Percentiles rank a stretch among this genome's conserved stretches.
Conservation (phyloP, 2,329 filamentous ascomycete genomes). For the Alternaria arbusti region DNA sequence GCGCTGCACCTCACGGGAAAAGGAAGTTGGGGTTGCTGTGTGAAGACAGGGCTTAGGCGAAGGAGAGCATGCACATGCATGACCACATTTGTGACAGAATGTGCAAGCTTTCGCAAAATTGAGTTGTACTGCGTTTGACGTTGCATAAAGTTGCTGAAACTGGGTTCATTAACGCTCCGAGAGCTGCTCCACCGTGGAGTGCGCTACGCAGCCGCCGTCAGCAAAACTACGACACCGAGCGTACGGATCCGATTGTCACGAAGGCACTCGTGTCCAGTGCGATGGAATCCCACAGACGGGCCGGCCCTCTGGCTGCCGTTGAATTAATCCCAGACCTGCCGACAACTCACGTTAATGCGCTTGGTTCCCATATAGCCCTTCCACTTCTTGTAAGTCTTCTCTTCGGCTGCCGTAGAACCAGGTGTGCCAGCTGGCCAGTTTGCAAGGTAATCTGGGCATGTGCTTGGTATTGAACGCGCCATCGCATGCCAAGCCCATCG, state of each 20-base stretch:
- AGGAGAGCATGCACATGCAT: neutral
- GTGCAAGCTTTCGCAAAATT: neutral
- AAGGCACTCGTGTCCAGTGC: conserved; percentile 3
- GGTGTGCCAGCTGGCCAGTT: conserved; percentile 70
- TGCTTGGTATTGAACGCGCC: conserved; percentile 79
- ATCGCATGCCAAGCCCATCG: conserved; percentile 96
- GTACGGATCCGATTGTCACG: neutral
- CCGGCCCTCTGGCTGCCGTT: conserved; percentile 9
- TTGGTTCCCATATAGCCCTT: conserved; percentile 50
- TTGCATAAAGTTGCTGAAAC: neutral
- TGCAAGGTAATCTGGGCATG: conserved; percentile 76
- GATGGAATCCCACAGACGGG: conserved; percentile 4
- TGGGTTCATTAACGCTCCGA: neutral
- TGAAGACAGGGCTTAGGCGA: neutral
- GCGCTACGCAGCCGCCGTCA: neutral
- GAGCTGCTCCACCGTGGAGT: neutral
- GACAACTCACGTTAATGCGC: conserved; percentile 49
- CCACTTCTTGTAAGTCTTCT: conserved; percentile 48
- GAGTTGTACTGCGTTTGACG: neutral
- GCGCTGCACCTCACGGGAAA: neutral
- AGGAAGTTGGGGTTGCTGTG: neutral
- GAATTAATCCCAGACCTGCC: conserved; percentile 49
- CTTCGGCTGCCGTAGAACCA: conserved; percentile 36
- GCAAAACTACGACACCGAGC: neutral
- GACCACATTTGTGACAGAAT: neutral